These are phyloP conservation scores for Blepharisma stoltei DNA, from an alignment of 73 alveolate genomes.

Conservation along the genomic window DNA sequence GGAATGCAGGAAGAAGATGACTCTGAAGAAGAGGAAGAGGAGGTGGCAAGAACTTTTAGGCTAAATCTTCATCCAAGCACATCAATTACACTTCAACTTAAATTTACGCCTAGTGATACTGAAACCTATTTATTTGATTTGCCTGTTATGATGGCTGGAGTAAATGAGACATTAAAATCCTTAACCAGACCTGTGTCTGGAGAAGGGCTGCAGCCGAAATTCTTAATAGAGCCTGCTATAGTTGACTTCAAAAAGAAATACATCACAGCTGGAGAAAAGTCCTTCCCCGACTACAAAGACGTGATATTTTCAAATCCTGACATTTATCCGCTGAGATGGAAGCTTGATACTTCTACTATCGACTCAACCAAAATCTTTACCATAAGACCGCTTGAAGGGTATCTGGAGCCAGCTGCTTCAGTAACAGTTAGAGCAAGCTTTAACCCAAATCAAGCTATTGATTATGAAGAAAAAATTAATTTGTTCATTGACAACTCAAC, in stretches of 20 bases:
- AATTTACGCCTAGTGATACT: conserved; percentile 83
- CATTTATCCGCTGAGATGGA: conserved; percentile 71
- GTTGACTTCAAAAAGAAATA: conserved; percentile 78
- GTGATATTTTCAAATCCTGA: conserved; percentile 82
- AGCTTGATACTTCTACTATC: conserved; percentile 66
- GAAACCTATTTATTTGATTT: conserved; percentile 83
- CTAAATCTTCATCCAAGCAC: conserved; percentile 64
- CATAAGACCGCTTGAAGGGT: conserved; percentile 85
- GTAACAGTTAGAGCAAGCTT: conserved; percentile 89
- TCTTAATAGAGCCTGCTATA: conserved; percentile 70
- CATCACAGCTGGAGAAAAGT: conserved; percentile 79
- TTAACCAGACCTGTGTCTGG: conserved; percentile 82
- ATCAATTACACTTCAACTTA: conserved; percentile 58
- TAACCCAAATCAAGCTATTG: conserved; percentile 91
- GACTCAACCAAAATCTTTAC: conserved; percentile 68
- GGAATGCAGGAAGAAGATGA: conserved; percentile 89
- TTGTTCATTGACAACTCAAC: conserved; percentile 70
- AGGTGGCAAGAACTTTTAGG: conserved; percentile 57
- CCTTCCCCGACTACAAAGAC: conserved; percentile 75
- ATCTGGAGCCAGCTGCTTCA: conserved; percentile 79
- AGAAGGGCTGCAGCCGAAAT: conserved; percentile 87
- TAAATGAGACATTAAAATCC: conserved; percentile 82
- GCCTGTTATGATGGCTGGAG: conserved; percentile 89
- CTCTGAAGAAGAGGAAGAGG: conserved; percentile 83
- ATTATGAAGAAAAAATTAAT: conserved; percentile 82